Conservation (phyloP, 2,329 filamentous ascomycete species). For the Fusarium sp. region DNA sequence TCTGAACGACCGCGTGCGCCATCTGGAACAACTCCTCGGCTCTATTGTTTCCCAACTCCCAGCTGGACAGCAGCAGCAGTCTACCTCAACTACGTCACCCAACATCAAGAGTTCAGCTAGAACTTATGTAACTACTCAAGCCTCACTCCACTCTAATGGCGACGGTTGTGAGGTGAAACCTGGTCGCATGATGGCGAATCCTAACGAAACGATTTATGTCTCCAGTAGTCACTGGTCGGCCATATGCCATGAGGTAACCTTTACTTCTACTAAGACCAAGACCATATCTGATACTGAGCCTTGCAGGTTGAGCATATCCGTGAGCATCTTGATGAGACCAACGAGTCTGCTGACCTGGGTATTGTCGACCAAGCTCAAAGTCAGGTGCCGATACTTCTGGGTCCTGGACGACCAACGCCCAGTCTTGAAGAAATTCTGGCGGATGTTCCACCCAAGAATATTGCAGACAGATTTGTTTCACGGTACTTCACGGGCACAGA, state of each 20-base stretch:
- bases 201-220: conserved; percentile 41
- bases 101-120: conserved; percentile 9
- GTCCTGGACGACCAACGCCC: not conserved
- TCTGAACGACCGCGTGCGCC: conserved; percentile 30
- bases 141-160: not conserved
- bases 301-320: conserved; percentile 31
- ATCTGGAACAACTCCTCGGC: conserved; percentile 37
- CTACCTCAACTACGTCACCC: not conserved
- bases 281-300: fast-evolving
- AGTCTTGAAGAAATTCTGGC: conserved; percentile 29
- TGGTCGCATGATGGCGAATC: conserved; percentile 27
- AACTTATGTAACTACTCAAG: not conserved
- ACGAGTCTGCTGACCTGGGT: conserved; percentile 1
- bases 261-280: fast-evolving
- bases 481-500: conserved; percentile 36
- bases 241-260: conserved; percentile 31
- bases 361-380: conserved; percentile 9
- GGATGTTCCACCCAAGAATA: conserved; percentile 25
- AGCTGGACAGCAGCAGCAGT: not conserved
- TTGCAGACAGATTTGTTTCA: conserved; percentile 34
- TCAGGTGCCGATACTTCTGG: conserved; percentile 30
- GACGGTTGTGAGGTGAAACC: conserved; percentile 23
- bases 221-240: conserved; percentile 40
- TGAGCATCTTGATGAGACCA: conserved; percentile 21
- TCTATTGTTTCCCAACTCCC: conserved; percentile 36